These are phyloP conservation scores for Alternaria sp. DNA, from an alignment of 2,329 filamentous ascomycete genomes.

Conservation along the genomic window DNA sequence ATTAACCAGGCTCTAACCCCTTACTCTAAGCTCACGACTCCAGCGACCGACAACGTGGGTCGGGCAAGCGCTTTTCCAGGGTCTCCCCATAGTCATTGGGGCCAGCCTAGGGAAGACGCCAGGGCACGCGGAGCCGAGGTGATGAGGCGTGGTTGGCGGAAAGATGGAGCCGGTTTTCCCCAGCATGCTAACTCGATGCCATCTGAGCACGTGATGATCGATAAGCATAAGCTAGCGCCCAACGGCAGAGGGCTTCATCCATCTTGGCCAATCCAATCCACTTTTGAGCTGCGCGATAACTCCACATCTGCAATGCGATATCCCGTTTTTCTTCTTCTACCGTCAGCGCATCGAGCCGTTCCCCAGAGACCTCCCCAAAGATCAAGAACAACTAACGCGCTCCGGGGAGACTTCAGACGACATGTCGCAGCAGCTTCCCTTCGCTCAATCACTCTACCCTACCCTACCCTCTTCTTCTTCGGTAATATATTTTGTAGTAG, in stretches of 20 bases:
- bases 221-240: constrained; percentile 7
- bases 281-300: constrained; percentile 3
- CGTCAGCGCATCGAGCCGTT: constrained; percentile 16
- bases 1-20: constrained; percentile 29
- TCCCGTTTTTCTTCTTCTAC: constrained; percentile 12
- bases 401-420: constrained; percentile 14
- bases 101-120: neutral
- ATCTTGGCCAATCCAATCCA: constrained; percentile 1
- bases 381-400: constrained; percentile 8
- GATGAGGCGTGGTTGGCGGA: constrained; percentile 19
- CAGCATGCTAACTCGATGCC: constrained; percentile 5
- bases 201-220: constrained; percentile 9
- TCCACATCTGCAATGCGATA: constrained; percentile 9
- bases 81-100: constrained; percentile 5
- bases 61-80: constrained; percentile 14
- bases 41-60: constrained; percentile 18
- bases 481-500: constrained; percentile 13
- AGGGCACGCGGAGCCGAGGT: constrained; percentile 15
- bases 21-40: constrained; percentile 23
- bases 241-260: constrained; percentile 8
- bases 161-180: constrained; percentile 7
- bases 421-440: neutral
- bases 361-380: constrained; percentile 13
- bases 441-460: neutral
- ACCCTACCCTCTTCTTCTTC: constrained; percentile 2